Conservation (phyloP, 768 basidiomycete genomes). For the Boletales sp. region DNA sequence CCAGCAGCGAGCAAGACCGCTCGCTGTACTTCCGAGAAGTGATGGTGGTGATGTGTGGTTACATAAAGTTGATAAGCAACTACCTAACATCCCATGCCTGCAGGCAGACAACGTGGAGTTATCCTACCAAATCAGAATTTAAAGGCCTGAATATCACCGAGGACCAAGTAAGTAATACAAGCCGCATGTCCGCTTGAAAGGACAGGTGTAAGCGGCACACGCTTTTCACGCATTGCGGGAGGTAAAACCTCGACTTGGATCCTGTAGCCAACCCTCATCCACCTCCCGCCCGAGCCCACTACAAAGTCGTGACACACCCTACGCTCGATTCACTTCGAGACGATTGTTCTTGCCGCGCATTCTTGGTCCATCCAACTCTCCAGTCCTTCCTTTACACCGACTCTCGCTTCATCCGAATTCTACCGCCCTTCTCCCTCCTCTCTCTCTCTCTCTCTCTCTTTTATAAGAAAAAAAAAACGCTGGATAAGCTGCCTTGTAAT, state of each 20-base stretch:
- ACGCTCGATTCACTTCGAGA: slow-evolving; percentile 56
- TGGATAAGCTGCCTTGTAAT: slow-evolving; percentile 1
- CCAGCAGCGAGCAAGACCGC: not conserved
- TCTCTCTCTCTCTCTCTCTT: no score
- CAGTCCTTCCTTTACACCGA: slow-evolving; percentile 35
- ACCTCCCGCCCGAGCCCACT: slow-evolving; percentile 19
- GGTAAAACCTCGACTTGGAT: slow-evolving; percentile 37
- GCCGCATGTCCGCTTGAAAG: slow-evolving; percentile 29
- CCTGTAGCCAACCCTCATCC: slow-evolving; percentile 20
- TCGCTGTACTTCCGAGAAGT: slow-evolving; percentile 5
- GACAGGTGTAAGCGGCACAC: slow-evolving; percentile 53
- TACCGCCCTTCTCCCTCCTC: slow-evolving; percentile 20
- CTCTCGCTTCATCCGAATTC: slow-evolving; percentile 25
- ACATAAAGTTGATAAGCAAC: slow-evolving; percentile 45
- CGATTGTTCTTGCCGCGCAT: slow-evolving; percentile 31
- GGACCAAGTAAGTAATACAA: slow-evolving; percentile 29
- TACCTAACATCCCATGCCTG: slow-evolving; percentile 52
- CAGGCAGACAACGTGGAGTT: slow-evolving; percentile 73
- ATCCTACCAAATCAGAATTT: slow-evolving; percentile 47
- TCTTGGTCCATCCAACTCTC: slow-evolving; percentile 25
- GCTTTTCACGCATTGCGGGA: slow-evolving; percentile 47
- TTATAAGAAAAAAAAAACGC: not conserved
- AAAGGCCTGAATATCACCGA: slow-evolving; percentile 41
- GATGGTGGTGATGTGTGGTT: slow-evolving; percentile 22
- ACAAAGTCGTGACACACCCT: slow-evolving; percentile 26